These are phyloP conservation scores for Pueraria montana DNA, from an alignment of 306 rosid genomes.

Conservation along the genomic window DNA sequence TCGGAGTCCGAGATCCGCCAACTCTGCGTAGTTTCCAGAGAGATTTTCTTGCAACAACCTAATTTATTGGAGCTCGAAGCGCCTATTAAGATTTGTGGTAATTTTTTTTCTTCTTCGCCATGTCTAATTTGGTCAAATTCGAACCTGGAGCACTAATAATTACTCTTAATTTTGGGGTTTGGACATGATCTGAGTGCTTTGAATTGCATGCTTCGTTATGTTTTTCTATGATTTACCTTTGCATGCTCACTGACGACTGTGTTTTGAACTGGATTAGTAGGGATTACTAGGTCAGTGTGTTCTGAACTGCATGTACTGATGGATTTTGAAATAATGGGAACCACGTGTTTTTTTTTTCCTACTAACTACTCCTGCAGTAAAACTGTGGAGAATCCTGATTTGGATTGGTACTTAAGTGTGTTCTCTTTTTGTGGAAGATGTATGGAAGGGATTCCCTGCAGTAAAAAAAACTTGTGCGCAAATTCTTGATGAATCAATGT, in stretches of 20 bases:
- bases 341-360: neutral
- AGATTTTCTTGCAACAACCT: conserved; percentile 87
- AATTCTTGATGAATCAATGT: neutral
- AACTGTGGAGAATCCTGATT: neutral
- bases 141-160: neutral
- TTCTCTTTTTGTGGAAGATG: neutral
- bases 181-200: neutral
- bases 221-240: neutral
- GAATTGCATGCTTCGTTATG: neutral
- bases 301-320: conserved; percentile 15
- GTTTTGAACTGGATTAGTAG: conserved; percentile 2
- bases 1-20: conserved; percentile 96
- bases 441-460: neutral
- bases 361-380: too few relatives aligned
- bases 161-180: conserved; percentile 8
- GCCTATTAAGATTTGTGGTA: conserved; percentile 97
- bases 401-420: neutral
- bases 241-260: neutral
- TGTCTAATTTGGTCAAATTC: neutral
- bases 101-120: neutral
- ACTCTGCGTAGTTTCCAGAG: conserved; percentile 75
- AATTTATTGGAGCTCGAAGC: conserved; percentile 86
- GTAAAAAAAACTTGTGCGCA: neutral
- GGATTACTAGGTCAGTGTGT: neutral
- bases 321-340: neutral